Percentiles rank a stretch among this genome's conserved stretches.
phyloP scores from a whole-genome alignment of 768 basidiomycete species.

The Agaricus sinodeliciosus region DNA sequence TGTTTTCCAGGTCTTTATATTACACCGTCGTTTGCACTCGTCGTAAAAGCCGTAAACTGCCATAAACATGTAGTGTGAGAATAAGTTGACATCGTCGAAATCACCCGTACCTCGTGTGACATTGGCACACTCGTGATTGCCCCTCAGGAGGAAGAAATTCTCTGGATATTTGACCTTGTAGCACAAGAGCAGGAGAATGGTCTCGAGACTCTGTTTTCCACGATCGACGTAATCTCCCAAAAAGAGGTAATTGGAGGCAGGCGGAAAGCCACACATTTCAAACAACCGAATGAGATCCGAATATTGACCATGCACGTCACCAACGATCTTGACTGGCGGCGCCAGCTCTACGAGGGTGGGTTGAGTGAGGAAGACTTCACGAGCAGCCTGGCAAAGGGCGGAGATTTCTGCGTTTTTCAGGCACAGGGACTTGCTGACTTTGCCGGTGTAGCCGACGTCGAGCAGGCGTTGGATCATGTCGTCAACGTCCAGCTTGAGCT shows the following conservation, averaged over 20 bases:
- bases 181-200: slow-evolving; percentile 91
- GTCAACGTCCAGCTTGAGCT: slow-evolving; percentile 83
- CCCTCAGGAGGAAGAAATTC: slow-evolving; percentile 96
- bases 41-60: slow-evolving; percentile 99
- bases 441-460: slow-evolving; percentile 96
- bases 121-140: slow-evolving; percentile 99
- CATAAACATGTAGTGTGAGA: slow-evolving; percentile 13
- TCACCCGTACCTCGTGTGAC: slow-evolving; percentile 84
- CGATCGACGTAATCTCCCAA: slow-evolving; percentile 98
- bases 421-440: slow-evolving; percentile 92
- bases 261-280: slow-evolving; percentile 99
- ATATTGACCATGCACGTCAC: slow-evolving; percentile 98
- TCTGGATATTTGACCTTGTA: slow-evolving; percentile 99
- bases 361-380: slow-evolving; percentile 93
- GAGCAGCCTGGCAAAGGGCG: slow-evolving; percentile 88
- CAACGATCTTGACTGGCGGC: slow-evolving; percentile 98
- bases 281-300: slow-evolving; percentile 97
- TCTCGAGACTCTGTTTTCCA: slow-evolving; percentile 97
- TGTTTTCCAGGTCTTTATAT: slow-evolving; percentile 99
- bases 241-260: slow-evolving; percentile 95
- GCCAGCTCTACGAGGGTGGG: slow-evolving; percentile 96
- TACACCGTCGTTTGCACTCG: slow-evolving; percentile 98
- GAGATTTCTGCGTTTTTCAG: slow-evolving; percentile 96
- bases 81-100: slow-evolving; percentile 7
- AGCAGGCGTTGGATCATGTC: slow-evolving; percentile 96